Conservation (phyloP, 305 asterid genomes). For the Solanum hybrid region DNA sequence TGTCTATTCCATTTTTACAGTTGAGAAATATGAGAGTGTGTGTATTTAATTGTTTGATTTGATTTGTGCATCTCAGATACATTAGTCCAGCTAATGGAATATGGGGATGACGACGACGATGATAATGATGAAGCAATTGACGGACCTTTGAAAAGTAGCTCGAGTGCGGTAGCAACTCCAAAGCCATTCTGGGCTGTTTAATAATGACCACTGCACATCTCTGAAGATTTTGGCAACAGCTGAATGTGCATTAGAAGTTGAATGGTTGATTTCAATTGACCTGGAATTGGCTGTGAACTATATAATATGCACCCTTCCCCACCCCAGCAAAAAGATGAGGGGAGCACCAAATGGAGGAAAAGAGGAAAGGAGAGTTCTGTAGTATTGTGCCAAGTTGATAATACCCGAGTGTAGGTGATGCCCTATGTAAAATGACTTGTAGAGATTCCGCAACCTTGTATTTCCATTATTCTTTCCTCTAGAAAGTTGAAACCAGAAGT, state of each 20-base stretch:
- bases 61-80: conserved; percentile 43
- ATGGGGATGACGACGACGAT: conserved; percentile 80
- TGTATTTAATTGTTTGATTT: not conserved
- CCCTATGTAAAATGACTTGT: not conserved
- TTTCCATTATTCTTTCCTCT: not conserved
- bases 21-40: not conserved
- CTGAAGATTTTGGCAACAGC: not conserved
- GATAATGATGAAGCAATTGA: conserved; percentile 30
- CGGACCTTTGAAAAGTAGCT: conserved; percentile 21
- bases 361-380: not conserved
- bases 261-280: not conserved
- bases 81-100: conserved; percentile 74
- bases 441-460: not conserved
- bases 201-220: not conserved
- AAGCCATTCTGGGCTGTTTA: conserved; percentile 82
- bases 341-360: not conserved
- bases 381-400: not conserved
- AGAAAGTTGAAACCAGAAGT: not conserved
- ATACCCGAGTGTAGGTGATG: not conserved
- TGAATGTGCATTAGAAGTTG: not conserved
- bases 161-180: conserved; percentile 19
- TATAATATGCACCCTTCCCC: not conserved
- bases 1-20: not conserved
- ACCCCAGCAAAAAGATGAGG: not conserved
- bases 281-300: not conserved